These are phyloP conservation scores for Picocystis sp. DNA, from an alignment of 163 green algal species.

Conservation along the genomic window DNA sequence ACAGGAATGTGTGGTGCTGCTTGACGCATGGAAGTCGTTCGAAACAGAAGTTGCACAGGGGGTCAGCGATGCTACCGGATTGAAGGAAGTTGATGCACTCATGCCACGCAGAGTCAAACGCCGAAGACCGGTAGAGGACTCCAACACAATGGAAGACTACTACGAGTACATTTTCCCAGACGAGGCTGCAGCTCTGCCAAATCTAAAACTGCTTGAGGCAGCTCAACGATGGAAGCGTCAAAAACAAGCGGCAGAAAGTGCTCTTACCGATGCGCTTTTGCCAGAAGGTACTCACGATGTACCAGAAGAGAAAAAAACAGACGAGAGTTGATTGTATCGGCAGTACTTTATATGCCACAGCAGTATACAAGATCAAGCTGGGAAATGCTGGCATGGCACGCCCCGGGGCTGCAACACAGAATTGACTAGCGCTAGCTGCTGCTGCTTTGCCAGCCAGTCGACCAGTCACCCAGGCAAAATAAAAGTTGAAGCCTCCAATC, in stretches of 20 bases:
- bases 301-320: too few relatives aligned
- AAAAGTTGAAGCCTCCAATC: constrained; percentile 46
- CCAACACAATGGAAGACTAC: constrained; percentile 75
- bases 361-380: too few relatives aligned
- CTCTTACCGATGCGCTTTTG: too few relatives aligned
- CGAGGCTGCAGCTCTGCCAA: constrained; percentile 53
- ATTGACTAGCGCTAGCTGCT: not conserved
- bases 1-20: constrained; percentile 90
- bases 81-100: not conserved
- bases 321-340: too few relatives aligned
- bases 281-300: too few relatives aligned
- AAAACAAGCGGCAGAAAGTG: constrained; percentile 8
- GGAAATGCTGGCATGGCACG: too few relatives aligned
- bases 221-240: constrained; percentile 84
- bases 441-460: constrained; percentile 12
- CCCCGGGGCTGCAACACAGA: too few relatives aligned
- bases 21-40: constrained; percentile 78
- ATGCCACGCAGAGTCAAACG: not conserved
- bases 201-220: constrained; percentile 88
- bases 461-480: constrained; percentile 16
- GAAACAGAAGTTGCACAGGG: constrained; percentile 34
- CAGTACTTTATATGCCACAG: too few relatives aligned
- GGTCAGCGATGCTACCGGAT: not conserved
- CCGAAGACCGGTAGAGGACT: constrained; percentile 13
- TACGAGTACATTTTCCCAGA: constrained; percentile 95